A percentile compares a stretch with the other conserved stretches of the same genome.
Conservation (phyloP, 2,329 filamentous ascomycete species). For the Parastagonospora nodorum region DNA sequence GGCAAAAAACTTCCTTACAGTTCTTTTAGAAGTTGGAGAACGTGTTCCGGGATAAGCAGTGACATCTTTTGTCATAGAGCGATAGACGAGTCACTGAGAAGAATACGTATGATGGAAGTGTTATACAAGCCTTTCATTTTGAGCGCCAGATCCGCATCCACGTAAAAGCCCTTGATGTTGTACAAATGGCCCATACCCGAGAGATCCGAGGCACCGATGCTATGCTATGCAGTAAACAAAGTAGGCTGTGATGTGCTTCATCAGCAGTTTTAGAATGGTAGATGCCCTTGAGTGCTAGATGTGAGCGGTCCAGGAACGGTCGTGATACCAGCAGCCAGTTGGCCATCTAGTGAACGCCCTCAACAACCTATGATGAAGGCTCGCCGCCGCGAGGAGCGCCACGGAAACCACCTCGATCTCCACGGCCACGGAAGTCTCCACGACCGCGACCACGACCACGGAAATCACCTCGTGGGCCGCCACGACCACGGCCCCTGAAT, state of each 20-base stretch:
- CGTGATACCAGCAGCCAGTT: too few species aligned
- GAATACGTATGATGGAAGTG: background rate
- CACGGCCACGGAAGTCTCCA: constrained; percentile 50
- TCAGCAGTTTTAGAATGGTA: constrained; percentile 27
- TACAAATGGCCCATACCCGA: constrained; percentile 36
- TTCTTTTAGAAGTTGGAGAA: background rate
- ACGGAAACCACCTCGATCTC: constrained; percentile 49
- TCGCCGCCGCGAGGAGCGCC: constrained; percentile 37
- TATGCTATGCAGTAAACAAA: constrained; percentile 48
- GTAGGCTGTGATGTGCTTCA: constrained; percentile 34
- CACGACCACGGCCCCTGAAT: constrained; percentile 60
- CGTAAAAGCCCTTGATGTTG: constrained; percentile 32
- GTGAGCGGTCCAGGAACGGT: too few species aligned
- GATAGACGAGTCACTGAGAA: background rate
- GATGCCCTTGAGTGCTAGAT: constrained; percentile 3
- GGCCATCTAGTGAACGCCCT: too few species aligned
- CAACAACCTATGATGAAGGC: constrained; percentile 17
- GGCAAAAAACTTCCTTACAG: background rate
- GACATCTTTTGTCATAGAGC: background rate
- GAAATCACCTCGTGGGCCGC: constrained; percentile 45
- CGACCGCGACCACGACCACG: constrained; percentile 50
- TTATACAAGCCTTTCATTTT: constrained; percentile 32
- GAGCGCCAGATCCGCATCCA: constrained; percentile 28
- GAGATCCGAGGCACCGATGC: constrained; percentile 44
- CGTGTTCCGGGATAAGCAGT: background rate